Percentiles rank a stretch among this genome's conserved stretches.
These are phyloP conservation scores for Cyberlindnera maritima DNA, from an alignment of 805 yeast species.

Conservation along the genomic window DNA sequence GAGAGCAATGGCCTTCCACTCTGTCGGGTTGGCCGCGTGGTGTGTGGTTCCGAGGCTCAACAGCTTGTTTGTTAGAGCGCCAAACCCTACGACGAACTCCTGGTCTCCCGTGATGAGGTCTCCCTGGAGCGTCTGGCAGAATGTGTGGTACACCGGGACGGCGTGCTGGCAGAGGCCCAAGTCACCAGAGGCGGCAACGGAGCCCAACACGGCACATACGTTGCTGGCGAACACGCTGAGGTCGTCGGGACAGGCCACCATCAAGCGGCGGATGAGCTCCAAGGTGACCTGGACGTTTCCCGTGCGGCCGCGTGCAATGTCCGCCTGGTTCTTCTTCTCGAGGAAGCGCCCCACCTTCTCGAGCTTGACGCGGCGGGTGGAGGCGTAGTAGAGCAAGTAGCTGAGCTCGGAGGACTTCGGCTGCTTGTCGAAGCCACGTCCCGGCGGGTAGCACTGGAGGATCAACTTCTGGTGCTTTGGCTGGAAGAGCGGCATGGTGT, in stretches of 20 bases:
- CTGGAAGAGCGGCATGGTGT: slow-evolving; percentile 38
- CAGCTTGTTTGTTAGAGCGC: slow-evolving; percentile 32
- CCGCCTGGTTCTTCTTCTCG: slow-evolving; percentile 56
- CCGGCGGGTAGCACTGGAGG: slow-evolving; percentile 90
- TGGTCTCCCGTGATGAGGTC: slow-evolving; percentile 66
- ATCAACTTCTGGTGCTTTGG: slow-evolving; percentile 91
- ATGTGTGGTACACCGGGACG: slow-evolving; percentile 44
- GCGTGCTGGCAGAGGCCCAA: slow-evolving; percentile 54
- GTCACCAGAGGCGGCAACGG: slow-evolving; percentile 56
- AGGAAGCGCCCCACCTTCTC: slow-evolving; percentile 80
- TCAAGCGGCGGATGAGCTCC: slow-evolving; percentile 63
- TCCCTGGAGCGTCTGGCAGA: slow-evolving; percentile 53
- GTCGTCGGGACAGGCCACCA: slow-evolving; percentile 76
- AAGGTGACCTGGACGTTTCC: slow-evolving; percentile 87
- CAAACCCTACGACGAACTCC: slow-evolving; percentile 49
- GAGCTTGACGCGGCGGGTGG: slow-evolving; percentile 82
- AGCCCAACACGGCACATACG: slow-evolving; percentile 56
- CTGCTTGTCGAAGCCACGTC: slow-evolving; percentile 79
- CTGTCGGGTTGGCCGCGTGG: slow-evolving; percentile 31
- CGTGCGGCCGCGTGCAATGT: slow-evolving; percentile 55
- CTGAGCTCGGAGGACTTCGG: slow-evolving; percentile 92
- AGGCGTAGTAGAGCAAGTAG: slow-evolving; percentile 83
- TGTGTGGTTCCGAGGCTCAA: slow-evolving; percentile 13
- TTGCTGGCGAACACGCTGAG: slow-evolving; percentile 76
- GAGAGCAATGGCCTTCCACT: slow-evolving; percentile 39